Evolutionary conservation across 2,329 filamentous ascomycete species (phyloP).

Genomic region (Monilinia polystroma): DNA sequence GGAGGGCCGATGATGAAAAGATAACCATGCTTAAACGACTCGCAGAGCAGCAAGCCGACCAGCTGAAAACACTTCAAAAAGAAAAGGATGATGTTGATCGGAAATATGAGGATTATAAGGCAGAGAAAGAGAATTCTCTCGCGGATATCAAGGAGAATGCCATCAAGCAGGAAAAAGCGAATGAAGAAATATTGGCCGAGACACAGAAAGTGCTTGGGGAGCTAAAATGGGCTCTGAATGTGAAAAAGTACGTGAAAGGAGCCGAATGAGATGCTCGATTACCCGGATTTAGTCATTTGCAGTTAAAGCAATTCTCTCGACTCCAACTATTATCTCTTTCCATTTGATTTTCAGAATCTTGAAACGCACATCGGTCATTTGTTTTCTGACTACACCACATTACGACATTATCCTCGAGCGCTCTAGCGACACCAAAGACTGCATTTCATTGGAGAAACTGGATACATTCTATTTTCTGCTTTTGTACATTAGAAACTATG

Average conservation of each 20-base stretch:
- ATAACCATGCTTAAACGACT: slow-evolving; percentile 65
- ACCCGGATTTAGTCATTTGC: neutral
- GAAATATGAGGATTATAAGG: slow-evolving; percentile 64
- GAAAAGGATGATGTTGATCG: slow-evolving; percentile 62
- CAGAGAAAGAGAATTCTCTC: slow-evolving; percentile 61
- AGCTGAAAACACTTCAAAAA: slow-evolving; percentile 58
- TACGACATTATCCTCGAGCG: slow-evolving; percentile 5
- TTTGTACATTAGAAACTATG: slow-evolving; percentile 22
- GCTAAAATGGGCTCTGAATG: slow-evolving; percentile 70
- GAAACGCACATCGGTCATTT: neutral
- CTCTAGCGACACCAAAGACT: slow-evolving; percentile 15
- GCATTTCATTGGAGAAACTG: slow-evolving; percentile 24
- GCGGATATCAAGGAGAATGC: slow-evolving; percentile 59
- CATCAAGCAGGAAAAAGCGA: slow-evolving; percentile 57
- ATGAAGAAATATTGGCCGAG: slow-evolving; percentile 58
- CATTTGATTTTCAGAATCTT: neutral
- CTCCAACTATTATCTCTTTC: neutral
- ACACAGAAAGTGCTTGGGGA: slow-evolving; percentile 62
- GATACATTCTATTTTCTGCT: slow-evolving; percentile 23
- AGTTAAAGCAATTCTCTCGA: neutral
- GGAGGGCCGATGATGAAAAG: slow-evolving; percentile 60
- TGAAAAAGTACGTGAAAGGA: slow-evolving; percentile 60
- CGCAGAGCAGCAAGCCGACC: slow-evolving; percentile 70
- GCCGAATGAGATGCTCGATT: slow-evolving; percentile 46
- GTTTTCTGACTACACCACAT: neutral